A percentile compares a stretch with the other conserved stretches of the same genome.
Evolutionary conservation across 2,329 filamentous ascomycete genomes (phyloP).

Genomic region (Lasiodiplodia sp.): DNA sequence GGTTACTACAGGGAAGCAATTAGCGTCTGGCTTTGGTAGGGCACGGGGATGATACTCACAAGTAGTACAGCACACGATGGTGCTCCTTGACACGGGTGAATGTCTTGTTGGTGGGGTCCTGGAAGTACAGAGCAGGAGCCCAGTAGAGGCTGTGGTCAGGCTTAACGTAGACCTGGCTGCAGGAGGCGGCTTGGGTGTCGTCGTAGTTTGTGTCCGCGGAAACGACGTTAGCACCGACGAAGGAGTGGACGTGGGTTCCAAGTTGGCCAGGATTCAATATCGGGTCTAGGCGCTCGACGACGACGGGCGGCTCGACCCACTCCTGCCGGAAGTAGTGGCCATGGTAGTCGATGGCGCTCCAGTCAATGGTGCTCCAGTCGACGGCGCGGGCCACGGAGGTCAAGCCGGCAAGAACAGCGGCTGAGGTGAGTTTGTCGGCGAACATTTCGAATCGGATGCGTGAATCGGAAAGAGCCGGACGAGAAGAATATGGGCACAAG

Average conservation of each 20-base stretch:
- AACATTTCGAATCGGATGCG: constrained; percentile 38
- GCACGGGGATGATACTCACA: background rate
- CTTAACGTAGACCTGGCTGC: constrained; percentile 48
- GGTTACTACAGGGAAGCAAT: constrained; percentile 15
- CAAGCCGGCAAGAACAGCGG: constrained; percentile 37
- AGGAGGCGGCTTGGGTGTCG: constrained; percentile 40
- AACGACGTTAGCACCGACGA: constrained; percentile 47
- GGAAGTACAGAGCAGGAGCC: constrained; percentile 48
- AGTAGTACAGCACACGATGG: constrained; percentile 47
- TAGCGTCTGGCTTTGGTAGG: background rate
- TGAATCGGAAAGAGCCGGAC: constrained; percentile 5
- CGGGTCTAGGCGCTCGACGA: constrained; percentile 47
- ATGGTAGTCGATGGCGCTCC: constrained; percentile 43
- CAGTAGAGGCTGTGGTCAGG: constrained; percentile 49
- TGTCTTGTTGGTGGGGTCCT: constrained; percentile 45
- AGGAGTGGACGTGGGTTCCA: constrained; percentile 47
- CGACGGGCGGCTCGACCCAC: constrained; percentile 42
- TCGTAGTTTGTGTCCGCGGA: constrained; percentile 39
- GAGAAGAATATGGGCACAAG: background rate
- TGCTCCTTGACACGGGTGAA: constrained; percentile 47
- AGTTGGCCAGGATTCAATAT: constrained; percentile 43
- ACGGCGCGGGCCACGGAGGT: constrained; percentile 37
- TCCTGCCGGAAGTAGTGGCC: constrained; percentile 51
- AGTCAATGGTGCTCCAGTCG: constrained; percentile 33
- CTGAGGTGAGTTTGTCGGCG: constrained; percentile 35